Base-by-base conservation (phyloP, 2,329 filamentous ascomycete species). In the Pseudophaeomoniella oleicola region DNA sequence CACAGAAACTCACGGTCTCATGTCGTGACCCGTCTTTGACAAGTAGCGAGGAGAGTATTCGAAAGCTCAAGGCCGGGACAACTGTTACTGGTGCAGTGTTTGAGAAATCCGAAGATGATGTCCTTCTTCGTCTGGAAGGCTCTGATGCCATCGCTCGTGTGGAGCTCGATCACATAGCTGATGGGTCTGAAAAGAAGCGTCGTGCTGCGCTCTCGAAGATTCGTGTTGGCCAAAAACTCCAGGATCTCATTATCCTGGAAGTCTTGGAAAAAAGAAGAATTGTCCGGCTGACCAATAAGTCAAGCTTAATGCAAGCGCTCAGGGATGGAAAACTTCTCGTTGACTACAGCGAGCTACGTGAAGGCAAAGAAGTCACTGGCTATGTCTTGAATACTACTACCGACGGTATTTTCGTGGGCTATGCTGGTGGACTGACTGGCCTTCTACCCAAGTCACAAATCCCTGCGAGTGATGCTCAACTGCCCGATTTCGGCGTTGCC, bases 1-100 rank as follows among this genome's bases (percentile, higher is more conserved):
- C 72, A 29, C 68, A 71, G 42, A 78, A 81, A 46, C 72, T 98
- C 45, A 74, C 84, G 27, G 82, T 98, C 3, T 93, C 88, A 14
- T 98, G 90, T 69, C 94, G 93, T 58, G 86, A 94, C 46, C 82
- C 83, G 5, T 74, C 78, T 16, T 74, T 75, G 0, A 84, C 90
- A 49, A 81, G 81, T 6, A 27, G 22, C 22, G 22, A 27, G n/a
- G 77, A 83, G 29, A 81, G 82, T 50, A 83, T 90, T 51, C 72
- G 75, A 40, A 60, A 63, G 30, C 65, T 96, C 15, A 69, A 76
- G 41, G 63, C 83, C 30, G 87, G 88, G 22, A 68, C 79, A 37
- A 53, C 88, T 30, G 80, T 94, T 9, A 75, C 76, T 19, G 90
- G 79, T 34, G 82, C 75, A 34, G 83, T 88, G 3, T 76, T 76